Base-by-base conservation (phyloP, 805 yeast species). In the Blastobotrys mokoenaii region DNA sequence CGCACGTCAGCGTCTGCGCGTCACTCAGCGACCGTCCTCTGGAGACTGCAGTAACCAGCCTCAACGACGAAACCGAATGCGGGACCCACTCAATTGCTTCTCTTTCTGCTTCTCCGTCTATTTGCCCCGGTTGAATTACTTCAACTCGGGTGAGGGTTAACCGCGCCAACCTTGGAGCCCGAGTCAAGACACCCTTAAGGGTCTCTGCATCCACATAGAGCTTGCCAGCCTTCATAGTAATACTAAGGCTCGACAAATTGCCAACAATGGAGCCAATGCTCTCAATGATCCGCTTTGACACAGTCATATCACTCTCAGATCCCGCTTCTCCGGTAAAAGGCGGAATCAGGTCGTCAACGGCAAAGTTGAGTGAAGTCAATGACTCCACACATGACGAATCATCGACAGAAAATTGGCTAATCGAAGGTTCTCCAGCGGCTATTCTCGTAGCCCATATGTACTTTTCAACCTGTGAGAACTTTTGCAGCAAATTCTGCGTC, bases 381-480 rank as follows among this genome's bases (percentile, higher is more conserved):
- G 45, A 25, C 27, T 22, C 27, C 7, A 22, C 27, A 22, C 27
- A 22, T 4, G 27, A 22, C 27, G 27, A 22, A 22, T 22, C 27
- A 8, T 22, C 27, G 7, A 22, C 27, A 4, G 27, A 22, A 8
- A 22, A 22, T 34, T 34, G 34, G 15, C 34, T 12, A 4, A 31
- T 14, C 5, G n/a, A 31, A 4, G 34, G 15, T 5, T 31, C 15
- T 31, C 34, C 15, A 4, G 34, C 18, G 38, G 12, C 12, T 34
- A 34, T 34, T 27, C 34, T 29, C 3, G 43, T 31, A n/a, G 33
- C 40, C 45, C 45, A 43, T 8, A 43, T 17, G 16, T 43, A 43
- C 27, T 43, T 43, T 20, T 43, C 45, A n/a, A 43, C 45, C n/a
- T 17, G 17, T 11, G 40, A 34, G 15, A 43, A 37, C 41, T 32